Percentiles rank a stretch among this genome's conserved stretches.
Conservation (phyloP, 768 basidiomycete species). For the Collybia mongolica region DNA sequence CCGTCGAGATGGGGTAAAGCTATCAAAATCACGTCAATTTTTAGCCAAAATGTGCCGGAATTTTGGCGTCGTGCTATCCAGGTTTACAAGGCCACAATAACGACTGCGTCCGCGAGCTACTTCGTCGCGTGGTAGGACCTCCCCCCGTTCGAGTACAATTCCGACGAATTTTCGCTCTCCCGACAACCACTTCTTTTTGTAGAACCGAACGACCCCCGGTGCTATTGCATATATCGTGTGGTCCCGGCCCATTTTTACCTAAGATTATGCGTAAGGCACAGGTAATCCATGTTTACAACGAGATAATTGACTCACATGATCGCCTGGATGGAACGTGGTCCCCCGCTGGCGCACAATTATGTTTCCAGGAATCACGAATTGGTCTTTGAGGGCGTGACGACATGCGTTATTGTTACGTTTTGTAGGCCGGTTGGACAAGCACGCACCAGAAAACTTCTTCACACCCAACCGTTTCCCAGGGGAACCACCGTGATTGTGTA, state of each 20-base stretch:
- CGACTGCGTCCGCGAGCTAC: slow-evolving; percentile 74
- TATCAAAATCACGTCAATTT: slow-evolving; percentile 13
- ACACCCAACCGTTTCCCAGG: slow-evolving; percentile 92
- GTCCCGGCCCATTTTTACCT: slow-evolving; percentile 92
- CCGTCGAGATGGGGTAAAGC: background rate
- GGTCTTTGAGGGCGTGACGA: slow-evolving; percentile 51
- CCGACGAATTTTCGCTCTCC: slow-evolving; percentile 81
- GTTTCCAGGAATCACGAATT: slow-evolving; percentile 90
- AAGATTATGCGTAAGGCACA: slow-evolving; percentile 7
- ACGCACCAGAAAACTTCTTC: slow-evolving; percentile 92
- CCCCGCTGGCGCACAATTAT: slow-evolving; percentile 97
- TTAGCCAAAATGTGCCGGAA: slow-evolving; percentile 13
- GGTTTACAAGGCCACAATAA: slow-evolving; percentile 75
- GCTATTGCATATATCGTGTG: slow-evolving; percentile 91
- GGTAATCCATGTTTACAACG: background rate
- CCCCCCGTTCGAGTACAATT: slow-evolving; percentile 77
- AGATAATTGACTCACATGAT: slow-evolving; percentile 61
- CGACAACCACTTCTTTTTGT: slow-evolving; percentile 75
- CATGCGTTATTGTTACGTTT: background rate
- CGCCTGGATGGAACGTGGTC: slow-evolving; percentile 89
- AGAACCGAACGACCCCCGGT: slow-evolving; percentile 94
- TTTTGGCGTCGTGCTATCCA: slow-evolving; percentile 35
- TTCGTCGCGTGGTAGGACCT: slow-evolving; percentile 86
- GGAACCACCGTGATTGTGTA: slow-evolving; percentile 90
- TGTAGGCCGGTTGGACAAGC: background rate